Evolutionary conservation across 1,284 basidiomycete species (phyloP).

Genomic region (Microbotryum scabiosae): DNA sequence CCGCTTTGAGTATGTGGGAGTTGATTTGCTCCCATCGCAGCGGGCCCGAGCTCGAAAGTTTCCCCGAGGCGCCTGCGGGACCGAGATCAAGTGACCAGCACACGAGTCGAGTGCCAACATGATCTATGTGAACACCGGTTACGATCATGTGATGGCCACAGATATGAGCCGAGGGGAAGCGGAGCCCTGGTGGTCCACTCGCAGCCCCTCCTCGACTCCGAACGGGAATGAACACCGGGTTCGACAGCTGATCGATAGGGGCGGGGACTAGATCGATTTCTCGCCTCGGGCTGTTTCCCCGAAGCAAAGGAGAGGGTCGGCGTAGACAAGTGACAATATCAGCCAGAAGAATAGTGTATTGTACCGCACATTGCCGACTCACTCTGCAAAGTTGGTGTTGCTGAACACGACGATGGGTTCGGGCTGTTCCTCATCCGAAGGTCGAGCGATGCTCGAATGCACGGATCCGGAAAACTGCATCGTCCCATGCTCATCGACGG

Average conservation of each 20-base stretch:
- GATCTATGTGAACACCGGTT: constrained; percentile 23
- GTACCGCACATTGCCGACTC: not conserved
- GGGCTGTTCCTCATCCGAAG: constrained; percentile 1
- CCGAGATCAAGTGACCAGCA: constrained; percentile 34
- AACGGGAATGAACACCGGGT: constrained; percentile 58
- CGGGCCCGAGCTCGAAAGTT: not conserved
- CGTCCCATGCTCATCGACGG: constrained; percentile 5
- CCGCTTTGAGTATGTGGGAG: constrained; percentile 13
- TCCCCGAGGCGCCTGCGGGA: not conserved
- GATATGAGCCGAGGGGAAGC: constrained; percentile 84
- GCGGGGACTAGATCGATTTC: constrained; percentile 80
- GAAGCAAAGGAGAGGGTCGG: too few relatives aligned
- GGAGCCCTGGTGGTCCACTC: constrained; percentile 56
- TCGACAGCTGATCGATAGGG: constrained; percentile 44
- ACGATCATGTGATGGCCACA: constrained; percentile 67
- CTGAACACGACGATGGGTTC: constrained; percentile 55
- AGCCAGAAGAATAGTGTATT: too few relatives aligned
- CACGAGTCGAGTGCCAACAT: constrained; percentile 21
- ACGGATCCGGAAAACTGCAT: constrained; percentile 14
- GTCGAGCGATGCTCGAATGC: constrained; percentile 36
- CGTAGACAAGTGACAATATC: too few relatives aligned
- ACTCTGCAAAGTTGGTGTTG: constrained; percentile 61
- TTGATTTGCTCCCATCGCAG: constrained; percentile 12
- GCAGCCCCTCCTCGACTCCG: constrained; percentile 48
- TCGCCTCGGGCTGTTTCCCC: constrained; percentile 54